A percentile compares a stretch with the other conserved stretches of the same genome.
Conservation (phyloP, 495 filamentous ascomycete genomes). For the Aspergillus bertholletiae region DNA sequence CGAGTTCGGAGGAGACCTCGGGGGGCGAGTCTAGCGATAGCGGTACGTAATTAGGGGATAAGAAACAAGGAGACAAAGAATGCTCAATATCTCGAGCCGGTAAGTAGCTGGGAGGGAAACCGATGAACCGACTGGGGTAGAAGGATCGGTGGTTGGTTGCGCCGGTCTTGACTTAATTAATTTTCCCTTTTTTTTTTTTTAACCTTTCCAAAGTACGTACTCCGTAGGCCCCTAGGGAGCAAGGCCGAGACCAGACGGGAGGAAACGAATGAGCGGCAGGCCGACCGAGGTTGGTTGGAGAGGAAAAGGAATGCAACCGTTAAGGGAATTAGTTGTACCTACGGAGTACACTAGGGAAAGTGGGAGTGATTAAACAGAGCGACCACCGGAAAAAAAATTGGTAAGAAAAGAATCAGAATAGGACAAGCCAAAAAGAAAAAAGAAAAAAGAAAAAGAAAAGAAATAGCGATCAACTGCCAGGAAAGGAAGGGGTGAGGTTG, state of each 20-base stretch:
- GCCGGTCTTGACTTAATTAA: too few species aligned
- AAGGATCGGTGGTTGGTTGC: background rate
- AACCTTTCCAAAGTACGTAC: background rate
- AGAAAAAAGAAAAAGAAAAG: background rate
- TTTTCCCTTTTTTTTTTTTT: background rate
- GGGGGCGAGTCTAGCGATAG: background rate
- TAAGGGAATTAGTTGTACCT: too few species aligned
- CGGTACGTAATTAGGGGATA: background rate
- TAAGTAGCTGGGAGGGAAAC: background rate
- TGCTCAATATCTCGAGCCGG: background rate
- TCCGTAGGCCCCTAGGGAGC: conserved; percentile 6
- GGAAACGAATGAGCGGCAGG: conserved; percentile 10
- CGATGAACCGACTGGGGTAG: background rate
- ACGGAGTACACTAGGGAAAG: background rate
- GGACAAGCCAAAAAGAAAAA: background rate
- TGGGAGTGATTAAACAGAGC: background rate
- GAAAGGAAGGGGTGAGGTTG: background rate
- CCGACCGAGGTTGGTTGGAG: conserved; percentile 6
- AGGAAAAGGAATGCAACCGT: background rate
- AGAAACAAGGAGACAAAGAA: background rate
- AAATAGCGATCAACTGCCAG: background rate
- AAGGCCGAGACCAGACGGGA: background rate
- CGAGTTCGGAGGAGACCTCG: background rate
- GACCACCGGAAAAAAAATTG: too few species aligned
- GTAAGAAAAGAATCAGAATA: background rate